A percentile compares a stretch with the other conserved stretches of the same genome.
These are phyloP conservation scores for Zalaria obscura DNA, from an alignment of 2,329 filamentous ascomycete genomes.

Conservation along the genomic window DNA sequence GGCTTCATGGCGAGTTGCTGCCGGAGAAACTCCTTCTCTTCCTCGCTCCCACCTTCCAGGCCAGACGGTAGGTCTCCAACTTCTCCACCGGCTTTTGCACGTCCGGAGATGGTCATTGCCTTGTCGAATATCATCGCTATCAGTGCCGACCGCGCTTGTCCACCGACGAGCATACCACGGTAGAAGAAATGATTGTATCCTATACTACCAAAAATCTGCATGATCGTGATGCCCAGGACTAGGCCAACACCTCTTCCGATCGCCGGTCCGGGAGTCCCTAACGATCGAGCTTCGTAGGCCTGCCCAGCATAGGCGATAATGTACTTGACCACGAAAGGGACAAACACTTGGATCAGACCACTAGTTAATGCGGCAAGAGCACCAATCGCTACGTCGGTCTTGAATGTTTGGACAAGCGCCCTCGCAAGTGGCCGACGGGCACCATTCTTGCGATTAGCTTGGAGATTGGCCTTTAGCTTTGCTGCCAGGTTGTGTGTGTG, in stretches of 20 bases:
- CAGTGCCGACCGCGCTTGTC: slow-evolving; percentile 59
- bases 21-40: slow-evolving; percentile 32
- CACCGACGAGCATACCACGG: slow-evolving; percentile 73
- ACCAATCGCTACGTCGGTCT: too few species aligned
- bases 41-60: slow-evolving; percentile 26
- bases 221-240: slow-evolving; percentile 62
- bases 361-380: too few species aligned
- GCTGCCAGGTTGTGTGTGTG: too few species aligned
- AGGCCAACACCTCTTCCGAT: slow-evolving; percentile 61
- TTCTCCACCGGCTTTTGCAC: slow-evolving; percentile 64
- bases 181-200: slow-evolving; percentile 79
- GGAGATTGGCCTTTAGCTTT: too few species aligned
- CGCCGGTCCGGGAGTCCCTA: not conserved
- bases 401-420: too few species aligned
- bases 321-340: too few species aligned
- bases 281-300: too few species aligned
- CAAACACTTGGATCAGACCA: too few species aligned
- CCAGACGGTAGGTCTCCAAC: slow-evolving; percentile 24
- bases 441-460: too few species aligned
- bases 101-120: slow-evolving; percentile 66
- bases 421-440: too few species aligned
- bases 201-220: slow-evolving; percentile 68
- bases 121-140: slow-evolving; percentile 80
- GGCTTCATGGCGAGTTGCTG: slow-evolving; percentile 36
- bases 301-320: too few species aligned